A percentile compares a stretch with the other conserved stretches of the same genome.
Conservation (phyloP, 1,139 yeast species). For the Geotrichum macrosporum region DNA sequence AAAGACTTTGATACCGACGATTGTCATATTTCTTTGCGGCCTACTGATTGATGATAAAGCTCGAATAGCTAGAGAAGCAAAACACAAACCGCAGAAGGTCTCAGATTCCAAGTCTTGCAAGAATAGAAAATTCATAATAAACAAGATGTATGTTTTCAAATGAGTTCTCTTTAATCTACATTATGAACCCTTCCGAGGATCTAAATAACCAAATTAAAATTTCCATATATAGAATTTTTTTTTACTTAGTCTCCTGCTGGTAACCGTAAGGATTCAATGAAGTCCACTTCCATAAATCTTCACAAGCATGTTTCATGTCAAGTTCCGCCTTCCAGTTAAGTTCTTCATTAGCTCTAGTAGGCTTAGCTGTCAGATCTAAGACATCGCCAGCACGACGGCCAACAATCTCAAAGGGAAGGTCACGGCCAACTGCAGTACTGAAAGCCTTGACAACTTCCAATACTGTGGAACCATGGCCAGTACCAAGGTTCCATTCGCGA, state of each 20-base stretch:
- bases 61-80: too few species aligned
- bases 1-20: too few species aligned
- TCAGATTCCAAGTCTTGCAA: too few species aligned
- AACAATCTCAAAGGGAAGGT: slow-evolving; percentile 60
- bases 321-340: slow-evolving; percentile 60
- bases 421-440: slow-evolving; percentile 61
- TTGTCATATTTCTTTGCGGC: too few species aligned
- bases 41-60: too few species aligned
- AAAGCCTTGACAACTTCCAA: slow-evolving; percentile 67
- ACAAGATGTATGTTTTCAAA: too few species aligned
- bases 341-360: slow-evolving; percentile 62
- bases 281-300: slow-evolving; percentile 77
- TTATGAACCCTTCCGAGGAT: too few species aligned
- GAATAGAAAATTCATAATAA: too few species aligned
- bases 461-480: slow-evolving; percentile 76
- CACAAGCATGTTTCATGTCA: slow-evolving; percentile 60
- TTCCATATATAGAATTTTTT: too few species aligned
- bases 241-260: slow-evolving; percentile 25
- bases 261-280: slow-evolving; percentile 65
- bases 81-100: too few species aligned
- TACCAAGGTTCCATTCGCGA: slow-evolving; percentile 81
- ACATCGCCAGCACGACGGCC: slow-evolving; percentile 80
- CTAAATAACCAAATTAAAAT: too few species aligned
- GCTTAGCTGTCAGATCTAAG: slow-evolving; percentile 66
- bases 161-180: too few species aligned